phyloP scores from a whole-genome alignment of 371 early-diverging fungal species.

The Blakeslea trispora region DNA sequence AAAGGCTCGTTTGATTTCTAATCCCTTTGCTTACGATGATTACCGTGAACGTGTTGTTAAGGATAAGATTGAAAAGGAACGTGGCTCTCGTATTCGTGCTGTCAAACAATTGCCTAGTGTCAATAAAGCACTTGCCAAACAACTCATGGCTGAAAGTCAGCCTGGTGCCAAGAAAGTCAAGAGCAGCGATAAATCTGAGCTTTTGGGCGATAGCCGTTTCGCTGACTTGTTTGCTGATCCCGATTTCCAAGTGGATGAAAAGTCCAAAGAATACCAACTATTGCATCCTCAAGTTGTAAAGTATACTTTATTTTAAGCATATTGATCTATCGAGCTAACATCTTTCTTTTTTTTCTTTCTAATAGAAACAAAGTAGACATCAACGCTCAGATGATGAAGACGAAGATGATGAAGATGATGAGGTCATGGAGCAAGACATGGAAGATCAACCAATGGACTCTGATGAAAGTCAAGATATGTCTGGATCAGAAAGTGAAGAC shows the following conservation, averaged over 20 bases:
- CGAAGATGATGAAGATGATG: conserved; percentile 34
- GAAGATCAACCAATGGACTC: conserved; percentile 38
- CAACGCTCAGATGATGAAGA: conserved; percentile 29
- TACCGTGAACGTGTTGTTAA: conserved; percentile 76
- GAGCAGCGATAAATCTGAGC: conserved; percentile 36
- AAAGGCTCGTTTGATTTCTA: conserved; percentile 93
- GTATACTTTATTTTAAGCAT: neutral
- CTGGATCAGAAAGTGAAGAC: conserved; percentile 50
- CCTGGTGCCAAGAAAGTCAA: conserved; percentile 53
- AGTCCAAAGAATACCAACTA: conserved; percentile 81
- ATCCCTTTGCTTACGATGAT: conserved; percentile 97
- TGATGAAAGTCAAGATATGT: conserved; percentile 43
- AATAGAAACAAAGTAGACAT: conserved; percentile 30
- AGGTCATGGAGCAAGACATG: conserved; percentile 41
- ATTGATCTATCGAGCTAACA: neutral
- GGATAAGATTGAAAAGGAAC: conserved; percentile 84
- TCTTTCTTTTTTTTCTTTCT: neutral
- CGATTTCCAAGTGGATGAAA: conserved; percentile 92
- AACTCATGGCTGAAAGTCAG: conserved; percentile 58
- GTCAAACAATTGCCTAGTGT: conserved; percentile 89
- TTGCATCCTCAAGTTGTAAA: conserved; percentile 71
- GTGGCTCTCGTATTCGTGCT: conserved; percentile 88
- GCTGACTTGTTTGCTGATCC: conserved; percentile 86
- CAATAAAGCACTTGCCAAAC: conserved; percentile 82
- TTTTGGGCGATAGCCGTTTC: conserved; percentile 87